These are phyloP conservation scores for Veloboletus limbatus DNA, from an alignment of 1,284 basidiomycete species.

Conservation along the genomic window DNA sequence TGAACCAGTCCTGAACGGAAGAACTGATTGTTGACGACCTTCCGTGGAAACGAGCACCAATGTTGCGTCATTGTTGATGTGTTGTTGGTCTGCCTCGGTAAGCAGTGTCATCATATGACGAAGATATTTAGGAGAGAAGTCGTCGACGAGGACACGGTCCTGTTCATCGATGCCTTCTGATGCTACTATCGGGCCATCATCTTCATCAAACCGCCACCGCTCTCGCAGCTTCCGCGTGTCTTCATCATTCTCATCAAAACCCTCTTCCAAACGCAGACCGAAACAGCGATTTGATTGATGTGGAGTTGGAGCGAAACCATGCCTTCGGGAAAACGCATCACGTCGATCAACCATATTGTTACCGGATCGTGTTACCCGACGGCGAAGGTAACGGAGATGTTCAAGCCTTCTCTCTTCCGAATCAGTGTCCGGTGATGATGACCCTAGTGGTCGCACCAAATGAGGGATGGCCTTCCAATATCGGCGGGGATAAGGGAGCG, in stretches of 20 bases:
- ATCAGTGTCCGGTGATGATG: slow-evolving; percentile 36
- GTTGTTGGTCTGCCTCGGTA: slow-evolving; percentile 42
- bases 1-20: slow-evolving; percentile 38
- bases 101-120: slow-evolving; percentile 56
- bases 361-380: slow-evolving; percentile 81
- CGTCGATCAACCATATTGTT: slow-evolving; percentile 78
- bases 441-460: slow-evolving; percentile 34
- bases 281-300: slow-evolving; percentile 12
- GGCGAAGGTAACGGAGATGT: slow-evolving; percentile 58
- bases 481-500: slow-evolving; percentile 48
- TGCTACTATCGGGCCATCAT: slow-evolving; percentile 55
- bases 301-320: slow-evolving; percentile 25
- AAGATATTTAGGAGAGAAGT: slow-evolving; percentile 62
- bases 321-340: slow-evolving; percentile 32
- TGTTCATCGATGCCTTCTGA: slow-evolving; percentile 66
- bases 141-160: slow-evolving; percentile 66
- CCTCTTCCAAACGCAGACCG: slow-evolving; percentile 24
- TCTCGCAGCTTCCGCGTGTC: slow-evolving; percentile 50
- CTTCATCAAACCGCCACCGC: slow-evolving; percentile 68
- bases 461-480: slow-evolving; percentile 61
- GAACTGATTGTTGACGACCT: slow-evolving; percentile 37
- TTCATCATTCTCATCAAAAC: slow-evolving; percentile 38
- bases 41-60: slow-evolving; percentile 39
- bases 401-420: slow-evolving; percentile 31
- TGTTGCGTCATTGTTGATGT: slow-evolving; percentile 45